Evolutionary conservation across 75 land plant species (phyloP).

Genomic region (Chamaecyparis obtusa): DNA sequence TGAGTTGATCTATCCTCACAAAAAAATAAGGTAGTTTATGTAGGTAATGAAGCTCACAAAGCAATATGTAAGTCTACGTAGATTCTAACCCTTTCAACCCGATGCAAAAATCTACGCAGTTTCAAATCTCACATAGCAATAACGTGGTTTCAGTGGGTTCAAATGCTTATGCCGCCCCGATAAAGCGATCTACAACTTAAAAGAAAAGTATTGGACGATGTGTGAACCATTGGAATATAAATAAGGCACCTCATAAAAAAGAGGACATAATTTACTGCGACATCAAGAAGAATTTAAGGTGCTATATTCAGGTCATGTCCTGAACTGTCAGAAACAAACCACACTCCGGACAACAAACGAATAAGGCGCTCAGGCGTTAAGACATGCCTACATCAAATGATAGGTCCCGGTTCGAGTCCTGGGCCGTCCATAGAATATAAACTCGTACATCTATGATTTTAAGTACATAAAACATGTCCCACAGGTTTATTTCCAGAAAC

Average conservation of each 20-base stretch:
- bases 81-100: neutral
- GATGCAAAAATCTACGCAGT: neutral
- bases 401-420: neutral
- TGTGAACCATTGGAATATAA: neutral
- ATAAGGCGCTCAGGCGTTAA: neutral
- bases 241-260: neutral
- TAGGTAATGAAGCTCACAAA: neutral
- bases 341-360: neutral
- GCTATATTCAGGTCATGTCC: neutral
- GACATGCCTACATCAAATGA: neutral
- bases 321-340: neutral
- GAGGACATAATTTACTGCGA: neutral
- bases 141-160: neutral
- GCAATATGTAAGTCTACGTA: neutral
- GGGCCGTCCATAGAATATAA: neutral
- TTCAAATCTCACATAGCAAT: neutral
- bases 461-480: neutral
- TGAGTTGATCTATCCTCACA: neutral
- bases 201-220: neutral
- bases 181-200: neutral
- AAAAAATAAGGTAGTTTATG: neutral
- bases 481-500: neutral
- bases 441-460: neutral
- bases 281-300: neutral
- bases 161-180: neutral